A percentile compares a stretch with the other conserved stretches of the same genome.
phyloP scores from a whole-genome alignment of 139 green algal genomes.

The Parachlorella kessleri region DNA sequence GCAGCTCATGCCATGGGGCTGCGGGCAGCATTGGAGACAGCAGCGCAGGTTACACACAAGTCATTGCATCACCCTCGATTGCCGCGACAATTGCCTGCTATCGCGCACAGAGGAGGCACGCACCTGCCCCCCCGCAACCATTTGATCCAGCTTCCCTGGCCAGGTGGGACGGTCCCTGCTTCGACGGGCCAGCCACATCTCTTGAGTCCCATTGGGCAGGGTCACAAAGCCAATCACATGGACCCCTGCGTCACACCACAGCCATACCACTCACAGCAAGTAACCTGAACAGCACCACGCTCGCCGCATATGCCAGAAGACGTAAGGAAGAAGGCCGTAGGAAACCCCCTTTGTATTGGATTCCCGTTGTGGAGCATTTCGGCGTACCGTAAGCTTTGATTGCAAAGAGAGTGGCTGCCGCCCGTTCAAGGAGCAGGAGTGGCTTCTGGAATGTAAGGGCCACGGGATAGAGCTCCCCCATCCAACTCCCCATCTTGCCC shows the following conservation, averaged over 20 bases:
- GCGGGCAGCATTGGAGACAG: no score
- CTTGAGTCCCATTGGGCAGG: constrained; percentile 45
- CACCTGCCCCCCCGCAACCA: constrained; percentile 90
- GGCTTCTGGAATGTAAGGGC: constrained; percentile 65
- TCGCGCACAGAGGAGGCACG: no score
- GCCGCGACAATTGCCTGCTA: no score
- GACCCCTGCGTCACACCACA: no score
- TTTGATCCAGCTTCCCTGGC: constrained; percentile 94
- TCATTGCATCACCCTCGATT: no score
- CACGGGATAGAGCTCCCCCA: constrained; percentile 94
- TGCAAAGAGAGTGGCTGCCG: constrained; percentile 85
- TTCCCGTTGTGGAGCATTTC: no score
- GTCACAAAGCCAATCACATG: constrained; percentile 91
- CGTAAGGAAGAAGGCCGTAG: no score
- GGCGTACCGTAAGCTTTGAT: constrained; percentile 74
- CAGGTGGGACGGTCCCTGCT: constrained; percentile 83
- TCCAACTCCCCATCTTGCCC: constrained; percentile 68
- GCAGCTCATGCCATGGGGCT: constrained; percentile 75
- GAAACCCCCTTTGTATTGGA: no score
- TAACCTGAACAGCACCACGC: no score
- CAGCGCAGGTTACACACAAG: no score
- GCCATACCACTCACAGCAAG: no score
- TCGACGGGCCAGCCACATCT: constrained; percentile 89
- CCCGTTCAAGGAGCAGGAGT: constrained; percentile 83
- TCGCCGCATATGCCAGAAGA: no score